Evolutionary conservation across 1,284 basidiomycete genomes (phyloP).

Genomic region (Sanghuangporus baumii): DNA sequence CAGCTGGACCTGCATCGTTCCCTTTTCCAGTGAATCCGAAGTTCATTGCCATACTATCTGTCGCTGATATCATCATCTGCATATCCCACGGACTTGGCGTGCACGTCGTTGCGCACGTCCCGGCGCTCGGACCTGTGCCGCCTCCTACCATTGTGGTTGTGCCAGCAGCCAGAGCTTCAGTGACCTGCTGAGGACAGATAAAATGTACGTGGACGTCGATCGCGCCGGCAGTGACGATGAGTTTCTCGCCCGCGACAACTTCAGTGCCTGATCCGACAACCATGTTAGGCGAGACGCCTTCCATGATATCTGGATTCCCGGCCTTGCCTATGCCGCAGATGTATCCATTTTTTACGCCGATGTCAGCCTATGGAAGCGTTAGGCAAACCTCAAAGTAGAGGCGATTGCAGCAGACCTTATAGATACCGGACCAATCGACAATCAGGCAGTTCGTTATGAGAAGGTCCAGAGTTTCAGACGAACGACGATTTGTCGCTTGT

Average conservation of each 20-base stretch:
- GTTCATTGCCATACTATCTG: slow-evolving; percentile 87
- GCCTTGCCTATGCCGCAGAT: slow-evolving; percentile 94
- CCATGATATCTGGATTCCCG: slow-evolving; percentile 95
- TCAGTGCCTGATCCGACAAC: slow-evolving; percentile 87
- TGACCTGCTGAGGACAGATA: slow-evolving; percentile 90
- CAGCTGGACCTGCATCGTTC: slow-evolving; percentile 76
- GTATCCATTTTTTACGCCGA: slow-evolving; percentile 83
- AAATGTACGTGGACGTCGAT: slow-evolving; percentile 92
- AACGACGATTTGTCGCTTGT: slow-evolving; percentile 74
- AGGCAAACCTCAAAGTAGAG: neutral
- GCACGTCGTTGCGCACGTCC: slow-evolving; percentile 93
- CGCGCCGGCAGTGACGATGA: slow-evolving; percentile 91
- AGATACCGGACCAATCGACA: slow-evolving; percentile 92
- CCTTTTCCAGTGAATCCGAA: slow-evolving; percentile 93
- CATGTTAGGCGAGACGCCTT: slow-evolving; percentile 69
- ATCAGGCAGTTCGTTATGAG: slow-evolving; percentile 95
- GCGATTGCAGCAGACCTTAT: slow-evolving; percentile 57
- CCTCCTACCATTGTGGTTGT: slow-evolving; percentile 90
- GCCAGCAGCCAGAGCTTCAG: slow-evolving; percentile 62
- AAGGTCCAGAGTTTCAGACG: slow-evolving; percentile 75
- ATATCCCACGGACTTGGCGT: slow-evolving; percentile 88
- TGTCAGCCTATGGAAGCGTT: slow-evolving; percentile 70
- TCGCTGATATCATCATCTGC: slow-evolving; percentile 82
- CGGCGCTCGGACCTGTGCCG: slow-evolving; percentile 89
- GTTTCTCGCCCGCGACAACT: slow-evolving; percentile 91